These are phyloP conservation scores for Nemania serpens DNA, from an alignment of 2,329 filamentous ascomycete species.

Conservation along the genomic window DNA sequence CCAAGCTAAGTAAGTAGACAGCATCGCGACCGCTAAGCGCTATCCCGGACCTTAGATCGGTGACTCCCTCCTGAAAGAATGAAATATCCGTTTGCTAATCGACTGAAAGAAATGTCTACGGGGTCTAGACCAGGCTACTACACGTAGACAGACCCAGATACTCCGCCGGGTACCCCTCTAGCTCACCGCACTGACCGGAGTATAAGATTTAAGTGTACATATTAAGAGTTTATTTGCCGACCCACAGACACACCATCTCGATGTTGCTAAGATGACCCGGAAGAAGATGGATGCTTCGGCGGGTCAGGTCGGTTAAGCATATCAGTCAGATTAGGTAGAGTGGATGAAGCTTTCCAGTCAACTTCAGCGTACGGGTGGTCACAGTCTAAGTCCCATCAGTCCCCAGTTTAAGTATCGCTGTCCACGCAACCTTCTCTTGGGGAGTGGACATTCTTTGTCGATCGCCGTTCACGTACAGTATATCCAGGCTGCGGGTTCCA, in stretches of 20 bases:
- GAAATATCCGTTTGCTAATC: no score
- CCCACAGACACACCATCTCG: constrained; percentile 18
- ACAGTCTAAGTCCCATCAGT: background rate
- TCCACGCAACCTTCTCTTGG: background rate
- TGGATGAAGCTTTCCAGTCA: constrained; percentile 2
- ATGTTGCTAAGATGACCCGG: constrained; percentile 15
- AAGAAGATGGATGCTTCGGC: background rate
- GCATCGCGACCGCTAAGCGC: background rate
- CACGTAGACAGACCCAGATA: no score
- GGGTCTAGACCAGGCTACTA: background rate
- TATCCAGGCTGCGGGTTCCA: background rate
- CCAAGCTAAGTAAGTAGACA: no score
- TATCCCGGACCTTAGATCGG: background rate
- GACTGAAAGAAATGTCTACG: no score
- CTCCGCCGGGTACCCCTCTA: no score
- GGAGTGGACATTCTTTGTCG: constrained; percentile 12
- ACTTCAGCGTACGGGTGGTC: no score
- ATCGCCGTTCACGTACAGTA: constrained; percentile 18
- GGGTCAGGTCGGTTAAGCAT: constrained; percentile 2
- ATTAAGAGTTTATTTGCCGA: constrained; percentile 8
- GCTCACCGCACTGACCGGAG: no score
- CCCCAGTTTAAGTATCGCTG: constrained; percentile 16
- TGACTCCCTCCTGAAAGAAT: no score
- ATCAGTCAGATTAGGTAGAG: background rate
- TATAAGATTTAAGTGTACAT: no score